Percentiles rank a stretch among this genome's conserved stretches.
These are phyloP conservation scores for Stagonosporopsis vannaccii DNA, from an alignment of 2,329 filamentous ascomycete genomes.

Conservation along the genomic window DNA sequence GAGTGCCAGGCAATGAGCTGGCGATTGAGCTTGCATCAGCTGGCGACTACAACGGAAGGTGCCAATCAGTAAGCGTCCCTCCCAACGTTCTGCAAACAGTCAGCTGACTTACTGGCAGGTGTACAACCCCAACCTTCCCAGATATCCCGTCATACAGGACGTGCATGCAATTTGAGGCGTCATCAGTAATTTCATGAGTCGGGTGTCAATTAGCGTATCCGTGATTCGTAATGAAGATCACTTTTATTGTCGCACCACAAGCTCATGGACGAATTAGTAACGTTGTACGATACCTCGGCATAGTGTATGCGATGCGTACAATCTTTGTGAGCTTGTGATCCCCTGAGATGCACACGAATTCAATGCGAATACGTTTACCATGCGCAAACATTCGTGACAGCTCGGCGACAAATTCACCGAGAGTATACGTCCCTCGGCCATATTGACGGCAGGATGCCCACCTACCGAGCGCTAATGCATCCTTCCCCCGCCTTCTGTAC, in stretches of 20 bases:
- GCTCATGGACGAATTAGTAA: neutral
- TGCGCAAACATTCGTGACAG: no score
- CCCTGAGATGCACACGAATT: no score
- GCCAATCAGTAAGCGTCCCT: constrained; percentile 36
- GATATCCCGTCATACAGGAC: constrained; percentile 32
- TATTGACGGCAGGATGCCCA: neutral
- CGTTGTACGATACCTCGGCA: neutral
- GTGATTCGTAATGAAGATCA: no score
- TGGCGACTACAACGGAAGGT: constrained; percentile 45
- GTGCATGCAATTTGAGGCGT: constrained; percentile 1
- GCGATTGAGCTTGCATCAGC: constrained; percentile 38
- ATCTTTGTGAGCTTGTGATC: no score
- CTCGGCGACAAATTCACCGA: constrained; percentile 4
- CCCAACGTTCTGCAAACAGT: no score
- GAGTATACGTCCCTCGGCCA: neutral
- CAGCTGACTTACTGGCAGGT: constrained; percentile 6
- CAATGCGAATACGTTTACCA: no score
- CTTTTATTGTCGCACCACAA: neutral
- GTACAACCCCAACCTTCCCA: constrained; percentile 32
- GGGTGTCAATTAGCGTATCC: neutral
- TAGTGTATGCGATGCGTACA: neutral
- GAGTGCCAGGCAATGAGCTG: constrained; percentile 47
- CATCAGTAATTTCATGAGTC: neutral
- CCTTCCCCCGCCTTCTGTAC: constrained; percentile 4
- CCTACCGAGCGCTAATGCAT: neutral